phyloP scores from a whole-genome alignment of 148 eudicot species.

The Vaccinium macrocarpon region DNA sequence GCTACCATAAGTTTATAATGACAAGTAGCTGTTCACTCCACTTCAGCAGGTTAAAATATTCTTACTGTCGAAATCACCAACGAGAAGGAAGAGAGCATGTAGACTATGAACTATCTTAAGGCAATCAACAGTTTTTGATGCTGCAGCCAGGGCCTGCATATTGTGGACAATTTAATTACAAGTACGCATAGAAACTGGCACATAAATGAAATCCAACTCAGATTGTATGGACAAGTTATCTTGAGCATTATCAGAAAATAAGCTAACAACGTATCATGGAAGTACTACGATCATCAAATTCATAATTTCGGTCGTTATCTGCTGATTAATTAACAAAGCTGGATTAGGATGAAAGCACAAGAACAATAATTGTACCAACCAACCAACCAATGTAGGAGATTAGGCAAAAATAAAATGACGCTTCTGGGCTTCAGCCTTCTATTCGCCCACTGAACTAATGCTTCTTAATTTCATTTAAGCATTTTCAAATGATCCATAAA shows the following conservation, averaged over 20 bases:
- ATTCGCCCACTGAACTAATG: not conserved
- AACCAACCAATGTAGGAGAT: not conserved
- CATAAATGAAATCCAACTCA: not conserved
- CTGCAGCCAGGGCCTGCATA: conserved; percentile 96
- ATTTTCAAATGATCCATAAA: not conserved
- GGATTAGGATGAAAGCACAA: not conserved
- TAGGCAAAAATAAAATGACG: not conserved
- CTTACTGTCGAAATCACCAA: conserved; percentile 84
- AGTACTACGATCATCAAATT: not conserved
- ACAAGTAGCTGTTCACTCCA: not conserved
- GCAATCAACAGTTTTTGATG: conserved; percentile 92
- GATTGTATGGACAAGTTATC: not conserved
- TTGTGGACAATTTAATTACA: conserved; percentile 12
- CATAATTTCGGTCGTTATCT: not conserved
- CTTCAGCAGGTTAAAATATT: conserved; percentile 12
- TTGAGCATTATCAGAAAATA: not conserved
- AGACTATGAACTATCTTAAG: conserved; percentile 85
- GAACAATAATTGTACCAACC: not conserved
- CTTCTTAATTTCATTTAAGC: conserved; percentile 1
- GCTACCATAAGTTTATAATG: not conserved
- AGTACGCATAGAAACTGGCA: not conserved
- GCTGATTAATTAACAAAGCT: not conserved
- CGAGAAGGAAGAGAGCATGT: conserved; percentile 92
- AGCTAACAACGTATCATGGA: not conserved
- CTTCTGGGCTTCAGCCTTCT: not conserved